Percentiles rank a stretch among this genome's conserved stretches.
phyloP scores from a whole-genome alignment of 2,329 filamentous ascomycete species.

The Calonectria leucothoes region DNA sequence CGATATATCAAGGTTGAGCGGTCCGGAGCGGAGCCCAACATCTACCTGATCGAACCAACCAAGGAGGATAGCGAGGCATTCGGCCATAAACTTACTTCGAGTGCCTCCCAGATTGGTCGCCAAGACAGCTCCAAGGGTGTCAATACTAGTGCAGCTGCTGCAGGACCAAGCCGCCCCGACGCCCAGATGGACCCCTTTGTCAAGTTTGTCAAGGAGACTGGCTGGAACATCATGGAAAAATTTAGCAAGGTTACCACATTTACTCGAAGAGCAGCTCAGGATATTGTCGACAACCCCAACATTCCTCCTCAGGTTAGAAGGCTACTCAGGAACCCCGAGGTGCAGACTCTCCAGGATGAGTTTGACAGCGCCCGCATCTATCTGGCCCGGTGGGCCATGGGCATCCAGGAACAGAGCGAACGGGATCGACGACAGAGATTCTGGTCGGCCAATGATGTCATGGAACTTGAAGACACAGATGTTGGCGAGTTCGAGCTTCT shows the following conservation, averaged over 20 bases:
- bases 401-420: slow-evolving; percentile 96
- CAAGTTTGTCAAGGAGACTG: slow-evolving; percentile 92
- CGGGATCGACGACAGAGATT: slow-evolving; percentile 85
- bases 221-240: slow-evolving; percentile 97
- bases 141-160: slow-evolving; percentile 46
- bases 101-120: slow-evolving; percentile 36
- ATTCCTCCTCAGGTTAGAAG: slow-evolving; percentile 89
- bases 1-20: slow-evolving; percentile 86
- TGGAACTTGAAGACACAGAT: slow-evolving; percentile 94
- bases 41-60: slow-evolving; percentile 90
- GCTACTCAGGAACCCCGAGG: slow-evolving; percentile 89
- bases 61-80: slow-evolving; percentile 88
- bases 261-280: slow-evolving; percentile 89
- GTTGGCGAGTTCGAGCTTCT: slow-evolving; percentile 97
- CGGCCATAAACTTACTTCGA: slow-evolving; percentile 68
- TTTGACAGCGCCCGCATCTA: slow-evolving; percentile 97
- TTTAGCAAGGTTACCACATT: slow-evolving; percentile 98
- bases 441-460: slow-evolving; percentile 92
- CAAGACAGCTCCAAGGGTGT: slow-evolving; percentile 48
- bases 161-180: slow-evolving; percentile 62
- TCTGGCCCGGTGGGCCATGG: slow-evolving; percentile 97
- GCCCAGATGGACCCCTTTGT: slow-evolving; percentile 91
- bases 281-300: slow-evolving; percentile 90
- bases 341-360: slow-evolving; percentile 95
- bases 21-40: slow-evolving; percentile 86